Conservation (phyloP, 768 basidiomycete species). For the Pleurotus giganteus region DNA sequence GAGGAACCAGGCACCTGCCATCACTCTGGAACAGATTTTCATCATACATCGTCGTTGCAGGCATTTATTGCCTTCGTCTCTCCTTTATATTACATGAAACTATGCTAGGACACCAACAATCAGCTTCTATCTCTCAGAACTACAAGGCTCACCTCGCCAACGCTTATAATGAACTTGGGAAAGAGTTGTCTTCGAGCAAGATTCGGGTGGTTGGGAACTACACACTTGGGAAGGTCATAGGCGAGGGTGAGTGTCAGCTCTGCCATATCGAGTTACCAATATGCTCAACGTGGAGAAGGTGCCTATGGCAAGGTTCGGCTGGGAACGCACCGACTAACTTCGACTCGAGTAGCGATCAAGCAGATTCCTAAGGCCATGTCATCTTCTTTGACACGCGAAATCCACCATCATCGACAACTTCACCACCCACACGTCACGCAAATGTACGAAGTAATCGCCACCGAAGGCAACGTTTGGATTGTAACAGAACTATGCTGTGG, state of each 20-base stretch:
- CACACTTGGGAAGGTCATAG: slow-evolving; percentile 89
- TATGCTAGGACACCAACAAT: slow-evolving; percentile 57
- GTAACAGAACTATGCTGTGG: slow-evolving; percentile 96
- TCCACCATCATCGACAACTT: slow-evolving; percentile 95
- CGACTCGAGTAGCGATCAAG: slow-evolving; percentile 92
- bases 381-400: slow-evolving; percentile 90
- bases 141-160: slow-evolving; percentile 87
- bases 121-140: slow-evolving; percentile 65
- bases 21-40: neutral
- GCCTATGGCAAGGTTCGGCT: slow-evolving; percentile 95
- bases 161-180: slow-evolving; percentile 97
- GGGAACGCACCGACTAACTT: slow-evolving; percentile 91
- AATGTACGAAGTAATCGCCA: slow-evolving; percentile 97
- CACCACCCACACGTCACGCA: slow-evolving; percentile 96
- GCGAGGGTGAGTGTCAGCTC: slow-evolving; percentile 67
- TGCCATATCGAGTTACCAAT: slow-evolving; percentile 11
- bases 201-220: slow-evolving; percentile 93
- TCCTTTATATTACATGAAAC: slow-evolving; percentile 18
- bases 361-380: slow-evolving; percentile 96
- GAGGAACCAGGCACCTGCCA: no score
- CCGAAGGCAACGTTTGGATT: slow-evolving; percentile 94
- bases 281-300: slow-evolving; percentile 42
- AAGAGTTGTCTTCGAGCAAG: slow-evolving; percentile 89
- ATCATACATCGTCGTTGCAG: slow-evolving; percentile 3
- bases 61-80: slow-evolving; percentile 14